Base-by-base conservation (phyloP, 441 rosid genomes). In the Gossypium lobatum region DNA sequence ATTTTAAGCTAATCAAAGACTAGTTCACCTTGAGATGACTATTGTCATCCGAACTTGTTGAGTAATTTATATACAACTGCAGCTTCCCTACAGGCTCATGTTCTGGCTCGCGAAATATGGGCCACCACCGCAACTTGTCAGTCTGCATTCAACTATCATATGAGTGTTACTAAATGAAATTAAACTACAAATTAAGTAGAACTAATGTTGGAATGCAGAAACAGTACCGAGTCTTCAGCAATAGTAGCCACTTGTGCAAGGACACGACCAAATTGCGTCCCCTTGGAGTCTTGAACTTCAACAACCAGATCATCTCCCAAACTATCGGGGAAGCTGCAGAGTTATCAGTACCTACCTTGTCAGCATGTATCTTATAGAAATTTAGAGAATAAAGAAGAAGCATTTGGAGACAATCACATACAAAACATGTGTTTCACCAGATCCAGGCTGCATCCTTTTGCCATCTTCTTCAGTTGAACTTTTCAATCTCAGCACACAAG, bases 111-210 rank as follows among this genome's bases (percentile, higher is more conserved):
- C 86, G 87, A 78, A 84, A 95, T 60, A 95, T 84, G 70, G 97
- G 87, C 98, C 98, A 95, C 99, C 98, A 95, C 34, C 93, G 93
- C 79, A 90, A 83, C 85, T 89, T 95, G 77, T 93, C 97, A 73
- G 83, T 88, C 99, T 95, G 90, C 82, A 84, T 78, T 74, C 74
- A 78, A 77, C 75, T 72, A 77, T 59, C 69, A 70, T 60, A 76
- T 78, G 77, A 84, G 85, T 68, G 78, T 75, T 76, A 59, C 13
- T 66, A 65, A 76, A 70, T 74, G 17, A 77, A 77, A 64, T 10
- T 66, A n/a, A 10, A 68, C 54, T 18, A 26, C 60, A 3, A 70
- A 73, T 37, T 16, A 65, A 74, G 45, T 78, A 37, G 66, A 67
- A 58, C 20, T 48, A 53, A 64, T 13, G 48, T 62, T 17, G 61